Conservation (phyloP, 176 grass and related monocot genomes). For the Carex cristatella region DNA sequence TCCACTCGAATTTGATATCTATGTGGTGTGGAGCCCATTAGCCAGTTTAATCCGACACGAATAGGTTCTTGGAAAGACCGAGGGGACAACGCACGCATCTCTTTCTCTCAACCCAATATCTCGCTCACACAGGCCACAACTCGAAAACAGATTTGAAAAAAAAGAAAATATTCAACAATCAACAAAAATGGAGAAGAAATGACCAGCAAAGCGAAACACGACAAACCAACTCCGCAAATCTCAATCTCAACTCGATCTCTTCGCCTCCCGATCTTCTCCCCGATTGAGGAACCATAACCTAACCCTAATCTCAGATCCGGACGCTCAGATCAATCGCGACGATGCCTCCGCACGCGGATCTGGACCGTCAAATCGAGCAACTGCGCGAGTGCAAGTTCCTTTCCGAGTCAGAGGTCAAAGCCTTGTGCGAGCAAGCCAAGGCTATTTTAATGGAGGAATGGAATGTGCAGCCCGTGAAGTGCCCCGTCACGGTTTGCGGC, state of each 20-base stretch:
- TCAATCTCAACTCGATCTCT: slow-evolving; percentile 17
- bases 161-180: not conserved
- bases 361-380: slow-evolving; percentile 96
- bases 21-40: not conserved
- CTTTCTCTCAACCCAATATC: slow-evolving; percentile 10
- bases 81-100: slow-evolving; percentile 7
- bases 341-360: slow-evolving; percentile 92
- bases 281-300: not conserved
- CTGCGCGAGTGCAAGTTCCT: slow-evolving; percentile 87
- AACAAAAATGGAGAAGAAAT: slow-evolving; percentile 24
- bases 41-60: not conserved
- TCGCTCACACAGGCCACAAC: not conserved
- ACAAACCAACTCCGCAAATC: slow-evolving; percentile 37
- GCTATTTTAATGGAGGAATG: slow-evolving; percentile 95
- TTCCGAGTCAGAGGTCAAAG: slow-evolving; percentile 66
- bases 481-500: slow-evolving; percentile 95
- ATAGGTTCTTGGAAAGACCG: not conserved
- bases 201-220: slow-evolving; percentile 35
- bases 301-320: slow-evolving; percentile 21
- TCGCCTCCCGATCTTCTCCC: slow-evolving; percentile 35
- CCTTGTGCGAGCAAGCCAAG: slow-evolving; percentile 91
- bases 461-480: slow-evolving; percentile 94
- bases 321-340: slow-evolving; percentile 27
- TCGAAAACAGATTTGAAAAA: not conserved
- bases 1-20: not conserved